phyloP scores from a whole-genome alignment of 176 grass and related monocot species.

The Oropetium thomaeum region DNA sequence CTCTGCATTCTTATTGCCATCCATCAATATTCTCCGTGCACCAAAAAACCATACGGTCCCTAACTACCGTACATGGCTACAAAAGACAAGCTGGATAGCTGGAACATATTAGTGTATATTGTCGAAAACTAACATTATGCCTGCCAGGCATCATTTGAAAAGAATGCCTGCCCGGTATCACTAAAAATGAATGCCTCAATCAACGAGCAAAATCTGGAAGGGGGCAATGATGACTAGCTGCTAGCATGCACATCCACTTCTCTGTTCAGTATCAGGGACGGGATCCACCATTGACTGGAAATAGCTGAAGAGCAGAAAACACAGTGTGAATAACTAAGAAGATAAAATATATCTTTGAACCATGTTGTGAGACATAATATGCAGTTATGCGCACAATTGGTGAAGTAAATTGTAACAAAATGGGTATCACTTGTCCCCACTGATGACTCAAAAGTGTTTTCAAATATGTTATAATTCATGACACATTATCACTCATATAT shows the following conservation, averaged over 20 bases:
- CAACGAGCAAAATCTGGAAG: slow-evolving; percentile 40
- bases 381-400: neutral
- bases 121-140: slow-evolving; percentile 22
- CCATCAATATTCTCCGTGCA: neutral
- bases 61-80: slow-evolving; percentile 42
- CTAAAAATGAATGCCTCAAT: slow-evolving; percentile 45
- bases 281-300: slow-evolving; percentile 69
- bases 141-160: slow-evolving; percentile 35
- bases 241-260: slow-evolving; percentile 86
- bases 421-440: neutral
- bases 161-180: slow-evolving; percentile 25
- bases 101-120: slow-evolving; percentile 36
- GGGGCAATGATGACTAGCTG: slow-evolving; percentile 22
- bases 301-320: slow-evolving; percentile 55
- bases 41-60: slow-evolving; percentile 18
- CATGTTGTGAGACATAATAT: neutral
- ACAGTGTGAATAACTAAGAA: slow-evolving; percentile 4
- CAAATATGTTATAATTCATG: slow-evolving; percentile 7
- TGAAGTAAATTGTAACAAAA: neutral
- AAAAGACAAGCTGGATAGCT: slow-evolving; percentile 26
- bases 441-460: neutral
- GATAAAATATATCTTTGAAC: neutral
- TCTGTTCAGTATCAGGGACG: slow-evolving; percentile 55
- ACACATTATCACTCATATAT: neutral
- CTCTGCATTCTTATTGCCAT: slow-evolving; percentile 34